A percentile compares a stretch with the other conserved stretches of the same genome.
phyloP scores from a whole-genome alignment of 495 filamentous ascomycete species.

The Penicillium goetzii region DNA sequence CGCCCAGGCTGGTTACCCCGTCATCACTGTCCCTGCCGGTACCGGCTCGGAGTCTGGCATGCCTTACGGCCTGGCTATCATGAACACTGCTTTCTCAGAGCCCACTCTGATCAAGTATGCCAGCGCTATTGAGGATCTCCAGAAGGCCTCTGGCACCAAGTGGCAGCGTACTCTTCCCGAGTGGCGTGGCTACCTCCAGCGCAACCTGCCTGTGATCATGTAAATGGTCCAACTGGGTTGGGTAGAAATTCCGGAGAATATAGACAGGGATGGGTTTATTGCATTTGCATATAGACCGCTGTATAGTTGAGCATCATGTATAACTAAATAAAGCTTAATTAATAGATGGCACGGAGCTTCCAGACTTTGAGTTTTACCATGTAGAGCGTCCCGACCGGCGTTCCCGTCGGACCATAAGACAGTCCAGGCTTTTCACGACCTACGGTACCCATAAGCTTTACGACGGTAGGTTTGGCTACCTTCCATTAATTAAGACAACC shows the following conservation, averaged over 20 bases:
- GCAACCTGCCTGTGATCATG: slow-evolving; percentile 53
- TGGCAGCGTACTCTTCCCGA: slow-evolving; percentile 51
- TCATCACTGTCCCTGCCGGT: slow-evolving; percentile 69
- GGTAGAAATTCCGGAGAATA: not conserved
- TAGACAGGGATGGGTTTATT: not conserved
- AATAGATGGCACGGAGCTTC: slow-evolving; percentile 4
- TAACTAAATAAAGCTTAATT: not conserved
- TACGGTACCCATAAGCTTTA: not conserved
- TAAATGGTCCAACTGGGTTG: slow-evolving; percentile 10
- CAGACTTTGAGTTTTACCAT: not conserved
- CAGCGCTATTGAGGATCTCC: slow-evolving; percentile 71
- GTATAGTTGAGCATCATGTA: slow-evolving; percentile 5
- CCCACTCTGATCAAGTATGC: slow-evolving; percentile 62
- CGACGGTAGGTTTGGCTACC: not conserved
- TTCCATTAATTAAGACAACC: not conserved
- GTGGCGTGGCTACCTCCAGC: slow-evolving; percentile 56
- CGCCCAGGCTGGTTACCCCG: slow-evolving; percentile 67
- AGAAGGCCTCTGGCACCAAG: slow-evolving; percentile 39
- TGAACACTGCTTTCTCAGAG: slow-evolving; percentile 69
- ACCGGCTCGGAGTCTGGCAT: slow-evolving; percentile 59
- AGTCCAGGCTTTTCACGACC: not conserved
- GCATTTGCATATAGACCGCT: slow-evolving; percentile 6
- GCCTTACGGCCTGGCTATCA: slow-evolving; percentile 70
- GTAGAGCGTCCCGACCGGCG: not conserved
- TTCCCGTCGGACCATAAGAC: not conserved